Conservation (phyloP, 75 land plant genomes). For the Selaginella tamariscina region DNA sequence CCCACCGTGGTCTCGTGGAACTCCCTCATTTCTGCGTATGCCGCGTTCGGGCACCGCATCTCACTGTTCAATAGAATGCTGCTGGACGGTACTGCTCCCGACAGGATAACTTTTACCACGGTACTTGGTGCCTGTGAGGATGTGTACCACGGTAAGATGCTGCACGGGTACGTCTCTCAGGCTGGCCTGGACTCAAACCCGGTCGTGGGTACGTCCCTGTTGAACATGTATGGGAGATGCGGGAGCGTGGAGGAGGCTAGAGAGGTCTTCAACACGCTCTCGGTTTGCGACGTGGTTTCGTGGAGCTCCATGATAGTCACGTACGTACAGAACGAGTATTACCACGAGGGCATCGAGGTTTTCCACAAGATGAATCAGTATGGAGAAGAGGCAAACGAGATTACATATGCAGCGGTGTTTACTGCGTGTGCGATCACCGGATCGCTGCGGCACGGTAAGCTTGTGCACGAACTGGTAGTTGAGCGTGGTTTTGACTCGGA, state of each 20-base stretch:
- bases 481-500: not conserved
- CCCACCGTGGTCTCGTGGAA: not conserved
- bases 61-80: not conserved
- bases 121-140: not conserved
- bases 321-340: conserved; percentile 21
- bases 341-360: conserved; percentile 15
- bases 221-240: conserved; percentile 30
- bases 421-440: not conserved
- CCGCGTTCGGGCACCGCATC: not conserved
- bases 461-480: not conserved
- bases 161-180: not conserved
- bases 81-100: not conserved
- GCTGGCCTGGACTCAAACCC: not conserved
- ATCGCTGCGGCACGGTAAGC: not conserved
- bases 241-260: conserved; percentile 18
- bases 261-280: conserved; percentile 42
- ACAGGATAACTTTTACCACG: not conserved
- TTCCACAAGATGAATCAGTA: conserved; percentile 23
- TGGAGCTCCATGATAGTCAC: conserved; percentile 49
- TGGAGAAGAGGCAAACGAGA: conserved; percentile 20
- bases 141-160: not conserved
- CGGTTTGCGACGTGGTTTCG: conserved; percentile 32
- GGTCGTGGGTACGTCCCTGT: conserved; percentile 26
- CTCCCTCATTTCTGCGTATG: not conserved
- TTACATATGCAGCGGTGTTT: conserved; percentile 33